Conservation (phyloP, 1,284 basidiomycete species). For the Heliocybe sulcata region DNA sequence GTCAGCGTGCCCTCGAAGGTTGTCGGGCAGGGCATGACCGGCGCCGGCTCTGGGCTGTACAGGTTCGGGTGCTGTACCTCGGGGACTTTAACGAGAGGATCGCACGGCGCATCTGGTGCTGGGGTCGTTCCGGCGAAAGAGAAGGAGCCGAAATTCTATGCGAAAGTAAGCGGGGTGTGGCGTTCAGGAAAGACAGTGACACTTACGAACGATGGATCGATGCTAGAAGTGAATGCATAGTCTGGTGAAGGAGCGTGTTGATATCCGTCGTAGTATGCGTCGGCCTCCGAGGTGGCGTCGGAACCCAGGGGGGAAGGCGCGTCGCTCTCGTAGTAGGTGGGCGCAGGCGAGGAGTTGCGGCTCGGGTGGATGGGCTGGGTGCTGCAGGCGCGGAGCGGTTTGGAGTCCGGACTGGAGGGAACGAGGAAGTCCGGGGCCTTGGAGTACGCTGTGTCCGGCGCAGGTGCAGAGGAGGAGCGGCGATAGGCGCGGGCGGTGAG, state of each 20-base stretch:
- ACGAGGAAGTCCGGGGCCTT: conserved; percentile 16
- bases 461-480: conserved; percentile 41
- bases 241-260: conserved; percentile 14
- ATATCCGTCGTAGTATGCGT: conserved; percentile 11
- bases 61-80: conserved; percentile 10
- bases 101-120: conserved; percentile 18
- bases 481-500: conserved; percentile 56
- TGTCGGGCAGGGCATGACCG: conserved; percentile 10
- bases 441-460: conserved; percentile 23
- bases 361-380: conserved; percentile 23
- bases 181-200: conserved; percentile 4
- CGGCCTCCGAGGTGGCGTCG: conserved; percentile 11
- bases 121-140: conserved; percentile 31
- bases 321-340: conserved; percentile 4
- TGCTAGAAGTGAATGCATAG: conserved; percentile 26
- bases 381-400: conserved; percentile 22
- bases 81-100: conserved; percentile 18
- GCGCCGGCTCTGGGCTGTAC: conserved; percentile 8
- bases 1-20: conserved; percentile 13
- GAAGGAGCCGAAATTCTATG: conserved; percentile 41
- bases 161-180: neutral
- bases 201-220: conserved; percentile 42
- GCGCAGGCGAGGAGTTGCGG: neutral
- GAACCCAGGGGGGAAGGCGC: conserved; percentile 7
- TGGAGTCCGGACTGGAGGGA: conserved; percentile 11